Conservation (phyloP, 1,284 basidiomycete species). For the Naganishia sp. region DNA sequence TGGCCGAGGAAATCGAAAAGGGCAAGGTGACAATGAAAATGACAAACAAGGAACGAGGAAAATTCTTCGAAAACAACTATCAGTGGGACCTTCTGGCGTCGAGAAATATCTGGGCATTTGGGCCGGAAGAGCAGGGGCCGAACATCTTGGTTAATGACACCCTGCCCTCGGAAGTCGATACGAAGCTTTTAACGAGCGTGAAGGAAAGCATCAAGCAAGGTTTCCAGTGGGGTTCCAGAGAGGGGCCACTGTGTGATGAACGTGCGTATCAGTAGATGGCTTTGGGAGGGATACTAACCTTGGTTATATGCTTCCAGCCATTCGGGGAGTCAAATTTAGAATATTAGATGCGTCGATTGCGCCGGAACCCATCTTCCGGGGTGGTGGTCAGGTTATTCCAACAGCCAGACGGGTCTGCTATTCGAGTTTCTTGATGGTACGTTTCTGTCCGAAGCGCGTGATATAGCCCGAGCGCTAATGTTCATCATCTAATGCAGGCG, state of each 20-base stretch:
- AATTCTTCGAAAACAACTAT: conserved; percentile 92
- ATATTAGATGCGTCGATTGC: conserved; percentile 88
- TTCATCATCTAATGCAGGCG: conserved; percentile 59
- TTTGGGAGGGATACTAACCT: not conserved
- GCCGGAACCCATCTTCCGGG: conserved; percentile 93
- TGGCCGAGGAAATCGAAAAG: conserved; percentile 90
- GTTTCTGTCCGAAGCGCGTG: conserved; percentile 31
- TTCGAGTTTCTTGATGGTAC: conserved; percentile 95
- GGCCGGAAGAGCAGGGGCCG: conserved; percentile 90
- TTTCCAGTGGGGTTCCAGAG: conserved; percentile 98
- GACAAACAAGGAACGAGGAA: conserved; percentile 87
- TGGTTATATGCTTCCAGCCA: conserved; percentile 61
- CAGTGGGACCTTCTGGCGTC: conserved; percentile 98
- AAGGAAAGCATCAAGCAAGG: conserved; percentile 97
- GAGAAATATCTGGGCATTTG: conserved; percentile 99
- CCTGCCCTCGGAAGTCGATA: conserved; percentile 91
- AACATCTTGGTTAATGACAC: conserved; percentile 96
- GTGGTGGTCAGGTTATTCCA: conserved; percentile 97
- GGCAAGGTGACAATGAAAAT: conserved; percentile 89
- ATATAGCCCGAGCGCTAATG: conserved; percentile 43
- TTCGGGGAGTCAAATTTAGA: conserved; percentile 98
- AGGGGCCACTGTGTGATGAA: conserved; percentile 97
- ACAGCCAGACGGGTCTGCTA: conserved; percentile 97
- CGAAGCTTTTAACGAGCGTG: conserved; percentile 82
- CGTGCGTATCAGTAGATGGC: conserved; percentile 63